Conservation (phyloP, 148 eudicot genomes). For the Amaranthus cruentus region DNA sequence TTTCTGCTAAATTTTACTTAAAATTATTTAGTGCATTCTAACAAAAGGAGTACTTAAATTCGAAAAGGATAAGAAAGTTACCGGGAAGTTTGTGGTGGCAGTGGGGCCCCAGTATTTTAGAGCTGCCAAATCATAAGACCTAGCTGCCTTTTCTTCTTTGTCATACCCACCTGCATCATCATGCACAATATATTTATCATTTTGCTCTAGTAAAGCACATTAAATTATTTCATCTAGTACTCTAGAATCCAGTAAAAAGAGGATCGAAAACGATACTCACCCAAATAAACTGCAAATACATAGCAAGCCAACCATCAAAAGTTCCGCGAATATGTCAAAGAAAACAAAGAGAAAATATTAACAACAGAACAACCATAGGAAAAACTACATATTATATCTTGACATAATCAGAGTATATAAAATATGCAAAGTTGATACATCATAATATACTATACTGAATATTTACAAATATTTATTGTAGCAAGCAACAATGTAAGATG, state of each 20-base stretch:
- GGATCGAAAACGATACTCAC: slow-evolving; percentile 32
- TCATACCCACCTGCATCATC: slow-evolving; percentile 73
- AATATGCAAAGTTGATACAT: too few relatives aligned
- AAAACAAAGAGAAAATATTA: slow-evolving; percentile 6
- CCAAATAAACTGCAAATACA: slow-evolving; percentile 64
- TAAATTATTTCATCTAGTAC: background rate
- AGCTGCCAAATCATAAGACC: slow-evolving; percentile 95
- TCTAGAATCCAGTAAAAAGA: background rate
- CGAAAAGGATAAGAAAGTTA: slow-evolving; percentile 27
- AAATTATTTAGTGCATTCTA: background rate
- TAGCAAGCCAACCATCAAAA: slow-evolving; percentile 14
- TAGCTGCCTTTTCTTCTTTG: slow-evolving; percentile 97
- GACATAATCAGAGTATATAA: too few relatives aligned
- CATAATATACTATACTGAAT: too few relatives aligned
- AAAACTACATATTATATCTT: background rate
- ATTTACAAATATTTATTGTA: too few relatives aligned
- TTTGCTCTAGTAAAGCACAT: background rate
- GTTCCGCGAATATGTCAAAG: slow-evolving; percentile 35
- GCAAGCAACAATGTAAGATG: too few relatives aligned
- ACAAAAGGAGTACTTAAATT: background rate
- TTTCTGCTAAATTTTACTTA: too few relatives aligned
- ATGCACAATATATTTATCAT: background rate
- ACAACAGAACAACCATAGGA: background rate
- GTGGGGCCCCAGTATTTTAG: slow-evolving; percentile 95
- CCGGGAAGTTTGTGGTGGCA: slow-evolving; percentile 97